Evolutionary conservation across 352 stramenopile species (phyloP), one percentile per base, ranked within the genome.

Genomic region (Stramenopiles sp.): DNA sequence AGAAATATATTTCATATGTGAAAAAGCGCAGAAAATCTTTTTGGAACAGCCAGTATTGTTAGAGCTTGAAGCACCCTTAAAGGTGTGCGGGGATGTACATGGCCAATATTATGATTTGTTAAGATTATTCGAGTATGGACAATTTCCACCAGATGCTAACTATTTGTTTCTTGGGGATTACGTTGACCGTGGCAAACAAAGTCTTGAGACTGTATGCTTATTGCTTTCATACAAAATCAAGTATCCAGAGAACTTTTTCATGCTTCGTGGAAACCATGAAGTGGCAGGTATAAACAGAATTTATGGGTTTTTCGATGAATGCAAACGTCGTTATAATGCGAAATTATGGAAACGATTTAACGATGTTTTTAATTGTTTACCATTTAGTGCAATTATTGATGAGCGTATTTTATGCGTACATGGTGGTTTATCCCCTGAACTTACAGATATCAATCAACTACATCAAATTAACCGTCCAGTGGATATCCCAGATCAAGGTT

Each of bases 111-210:
- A 98, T 86, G 96, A 99, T 84, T 85, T 99, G 30, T 87, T 97
- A 80, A 93, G 98, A 81, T 86, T 99, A 30, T 99, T 98, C 81
- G 92, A 97, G 85, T 96, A 97, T 80, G 92, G 93, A 78, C 88
- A 91, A 43, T 96, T 97, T 82, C 90, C 88, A 27, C 95, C 95
- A 0, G 93, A 98, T 83, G 98, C 96, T 80, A 99, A 99, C 85
- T 99, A 99, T 86, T 86, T 99, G 1, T 99, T 99, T 84, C 93
- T 99, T 83, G 97, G 97, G 30, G 97, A 99, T 85, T 99, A 99
- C 85, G 97, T 99, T 63, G 97, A 99, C 84, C 91, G 97, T 63
- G 97, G 97, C 6, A 98, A 98, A 84, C 99, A 99, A 87, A 97
- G 90, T 83, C 94, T 99, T 6, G 97, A 99, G 85, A 99, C 96